Percentiles rank a stretch among this genome's conserved stretches.
Evolutionary conservation across 495 filamentous ascomycete species (phyloP).

Genomic region (Talaromyces trachyspermus): DNA sequence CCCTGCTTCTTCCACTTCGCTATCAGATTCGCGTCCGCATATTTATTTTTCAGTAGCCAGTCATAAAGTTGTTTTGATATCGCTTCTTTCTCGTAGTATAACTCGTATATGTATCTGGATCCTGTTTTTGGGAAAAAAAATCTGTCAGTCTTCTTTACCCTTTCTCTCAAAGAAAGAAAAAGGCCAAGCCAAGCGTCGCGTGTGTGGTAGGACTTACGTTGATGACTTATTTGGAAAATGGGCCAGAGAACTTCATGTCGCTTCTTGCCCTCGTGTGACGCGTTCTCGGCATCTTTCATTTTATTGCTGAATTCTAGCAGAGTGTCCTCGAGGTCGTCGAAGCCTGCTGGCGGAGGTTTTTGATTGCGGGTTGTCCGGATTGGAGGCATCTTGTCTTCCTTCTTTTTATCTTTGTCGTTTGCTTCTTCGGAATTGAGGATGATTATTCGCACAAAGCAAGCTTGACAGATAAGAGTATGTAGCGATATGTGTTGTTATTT

Average conservation of each 20-base stretch:
- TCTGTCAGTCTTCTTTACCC: too few relatives aligned
- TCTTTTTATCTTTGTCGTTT: neutral
- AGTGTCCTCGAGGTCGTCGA: conserved; percentile 94
- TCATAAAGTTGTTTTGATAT: conserved; percentile 89
- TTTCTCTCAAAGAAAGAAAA: too few relatives aligned
- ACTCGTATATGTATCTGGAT: conserved; percentile 88
- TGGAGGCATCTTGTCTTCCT: conserved; percentile 63
- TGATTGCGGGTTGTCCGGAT: conserved; percentile 68
- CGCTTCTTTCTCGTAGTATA: conserved; percentile 96
- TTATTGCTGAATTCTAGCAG: conserved; percentile 93
- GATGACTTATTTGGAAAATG: conserved; percentile 95
- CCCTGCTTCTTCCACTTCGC: conserved; percentile 99
- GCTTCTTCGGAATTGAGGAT: too few relatives aligned
- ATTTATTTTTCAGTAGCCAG: conserved; percentile 93
- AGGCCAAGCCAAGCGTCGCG: too few relatives aligned
- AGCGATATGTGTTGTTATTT: too few relatives aligned
- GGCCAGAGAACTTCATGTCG: conserved; percentile 90
- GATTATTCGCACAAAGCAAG: too few relatives aligned
- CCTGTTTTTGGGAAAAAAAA: too few relatives aligned
- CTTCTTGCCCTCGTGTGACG: conserved; percentile 66
- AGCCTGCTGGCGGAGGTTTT: conserved; percentile 91
- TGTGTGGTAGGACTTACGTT: conserved; percentile 50
- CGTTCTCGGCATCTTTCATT: conserved; percentile 96
- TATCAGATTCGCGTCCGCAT: conserved; percentile 90
- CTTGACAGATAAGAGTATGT: too few relatives aligned